These are phyloP conservation scores for Lobulomyces angularis DNA, from an alignment of 192 early-diverging fungal species.

Conservation along the genomic window DNA sequence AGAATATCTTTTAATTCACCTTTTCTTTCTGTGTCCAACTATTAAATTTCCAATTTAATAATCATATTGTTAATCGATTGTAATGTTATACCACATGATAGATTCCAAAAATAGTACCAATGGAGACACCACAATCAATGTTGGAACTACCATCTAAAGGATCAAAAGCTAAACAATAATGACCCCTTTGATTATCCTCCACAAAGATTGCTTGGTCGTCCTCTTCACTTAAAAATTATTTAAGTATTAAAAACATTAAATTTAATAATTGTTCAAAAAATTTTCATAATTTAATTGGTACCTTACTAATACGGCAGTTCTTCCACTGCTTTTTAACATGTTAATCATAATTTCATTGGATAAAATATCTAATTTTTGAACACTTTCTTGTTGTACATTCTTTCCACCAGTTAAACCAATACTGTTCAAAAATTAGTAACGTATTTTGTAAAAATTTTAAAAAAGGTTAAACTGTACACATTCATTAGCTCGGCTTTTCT, in stretches of 20 bases:
- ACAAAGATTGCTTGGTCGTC: conserved; percentile 87
- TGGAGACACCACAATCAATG: conserved; percentile 96
- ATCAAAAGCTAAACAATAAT: conserved; percentile 95
- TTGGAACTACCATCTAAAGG: conserved; percentile 94
- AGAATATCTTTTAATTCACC: conserved; percentile 64
- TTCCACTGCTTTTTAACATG: conserved; percentile 73
- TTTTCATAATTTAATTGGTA: too few relatives aligned
- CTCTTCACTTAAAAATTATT: too few relatives aligned
- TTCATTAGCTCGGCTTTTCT: conserved; percentile 91
- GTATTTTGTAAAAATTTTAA: too few relatives aligned
- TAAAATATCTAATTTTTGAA: conserved; percentile 94
- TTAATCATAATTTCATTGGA: conserved; percentile 98
- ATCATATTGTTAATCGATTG: background rate
- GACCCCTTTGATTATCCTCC: conserved; percentile 59
- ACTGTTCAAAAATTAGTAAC: conserved; percentile 22
- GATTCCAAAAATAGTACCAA: conserved; percentile 98
- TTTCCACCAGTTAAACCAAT: conserved; percentile 74
- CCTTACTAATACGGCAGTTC: conserved; percentile 85
- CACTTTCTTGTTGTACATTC: conserved; percentile 89
- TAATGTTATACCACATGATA: conserved; percentile 62
- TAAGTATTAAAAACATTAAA: too few relatives aligned
- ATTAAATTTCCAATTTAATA: background rate
- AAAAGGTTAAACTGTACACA: conserved; percentile 54
- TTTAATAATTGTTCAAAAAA: too few relatives aligned
- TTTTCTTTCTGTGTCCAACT: conserved; percentile 1